phyloP scores from a whole-genome alignment of 2,329 filamentous ascomycete species.

The Periconia sp. region DNA sequence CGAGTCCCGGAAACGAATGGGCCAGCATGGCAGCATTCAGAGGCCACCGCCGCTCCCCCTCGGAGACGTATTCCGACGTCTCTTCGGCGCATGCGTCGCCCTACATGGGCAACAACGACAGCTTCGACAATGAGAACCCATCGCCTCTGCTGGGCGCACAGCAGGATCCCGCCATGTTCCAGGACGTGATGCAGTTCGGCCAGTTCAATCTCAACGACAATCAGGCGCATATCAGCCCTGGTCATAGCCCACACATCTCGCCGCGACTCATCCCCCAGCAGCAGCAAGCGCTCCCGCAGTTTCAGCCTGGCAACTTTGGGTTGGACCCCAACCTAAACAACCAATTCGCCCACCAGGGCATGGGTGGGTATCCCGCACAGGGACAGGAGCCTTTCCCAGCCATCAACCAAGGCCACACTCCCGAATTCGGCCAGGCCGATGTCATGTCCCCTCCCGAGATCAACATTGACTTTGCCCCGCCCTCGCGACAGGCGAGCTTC shows the following conservation, averaged over 20 bases:
- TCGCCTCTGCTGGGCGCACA: conserved; percentile 80
- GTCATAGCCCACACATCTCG: conserved; percentile 74
- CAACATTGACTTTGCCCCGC: conserved; percentile 90
- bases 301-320: conserved; percentile 55
- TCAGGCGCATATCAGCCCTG: conserved; percentile 61
- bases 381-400: conserved; percentile 57
- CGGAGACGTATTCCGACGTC: conserved; percentile 86
- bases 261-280: conserved; percentile 74
- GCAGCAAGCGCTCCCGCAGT: conserved; percentile 60
- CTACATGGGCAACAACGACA: conserved; percentile 77
- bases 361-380: conserved; percentile 58
- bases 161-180: conserved; percentile 74
- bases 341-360: conserved; percentile 54
- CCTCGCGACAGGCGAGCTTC: conserved; percentile 69
- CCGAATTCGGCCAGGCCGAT: conserved; percentile 71
- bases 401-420: conserved; percentile 53
- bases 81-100: conserved; percentile 86
- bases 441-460: conserved; percentile 92
- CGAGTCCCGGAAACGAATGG: conserved; percentile 63
- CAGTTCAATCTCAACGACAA: conserved; percentile 72
- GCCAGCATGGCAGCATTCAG: conserved; percentile 69
- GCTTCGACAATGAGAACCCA: conserved; percentile 76
- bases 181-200: conserved; percentile 78
- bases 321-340: conserved; percentile 55
- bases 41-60: conserved; percentile 81